phyloP scores from a whole-genome alignment of 345 rosid genomes.

The Pistacia vera region DNA sequence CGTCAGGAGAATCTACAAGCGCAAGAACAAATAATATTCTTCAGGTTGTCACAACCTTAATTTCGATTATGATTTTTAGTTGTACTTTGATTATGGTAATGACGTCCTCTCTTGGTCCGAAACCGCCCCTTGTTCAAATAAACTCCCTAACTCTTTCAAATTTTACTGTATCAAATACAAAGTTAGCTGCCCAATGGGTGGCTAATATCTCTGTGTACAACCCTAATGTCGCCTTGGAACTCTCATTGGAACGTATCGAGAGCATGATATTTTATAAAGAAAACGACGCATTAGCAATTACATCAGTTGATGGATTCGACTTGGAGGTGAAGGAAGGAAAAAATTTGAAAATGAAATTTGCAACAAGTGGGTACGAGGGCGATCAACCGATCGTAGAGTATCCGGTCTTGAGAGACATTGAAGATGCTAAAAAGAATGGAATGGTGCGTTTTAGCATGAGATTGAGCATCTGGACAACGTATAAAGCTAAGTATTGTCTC shows the following conservation, averaged over 20 bases:
- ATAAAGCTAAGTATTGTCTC: conserved; percentile 11
- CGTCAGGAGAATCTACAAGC: too few species aligned
- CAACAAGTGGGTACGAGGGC: conserved; percentile 1
- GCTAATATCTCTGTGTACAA: conserved; percentile 25
- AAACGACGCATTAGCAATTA: conserved; percentile 4
- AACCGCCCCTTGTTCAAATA: conserved; percentile 14
- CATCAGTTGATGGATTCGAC: conserved; percentile 2
- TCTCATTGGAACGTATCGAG: conserved; percentile 14
- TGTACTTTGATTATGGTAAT: background rate
- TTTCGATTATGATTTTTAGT: background rate
- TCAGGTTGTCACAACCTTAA: background rate
- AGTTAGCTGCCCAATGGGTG: conserved; percentile 23
- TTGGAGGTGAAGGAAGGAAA: background rate
- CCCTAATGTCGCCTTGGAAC: conserved; percentile 19
- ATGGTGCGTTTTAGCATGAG: conserved; percentile 21
- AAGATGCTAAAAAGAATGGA: conserved; percentile 11
- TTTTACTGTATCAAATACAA: conserved; percentile 17
- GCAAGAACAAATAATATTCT: background rate
- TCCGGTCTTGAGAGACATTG: conserved; percentile 21
- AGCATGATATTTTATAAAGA: conserved; percentile 8
- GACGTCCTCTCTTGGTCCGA: conserved; percentile 1
- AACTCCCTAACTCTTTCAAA: conserved; percentile 21
- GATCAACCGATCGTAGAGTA: conserved; percentile 21
- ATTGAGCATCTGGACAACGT: conserved; percentile 19
- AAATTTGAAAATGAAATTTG: background rate